These are phyloP conservation scores for Onygenales sp. DNA, from an alignment of 2,329 filamentous ascomycete genomes.

Conservation along the genomic window DNA sequence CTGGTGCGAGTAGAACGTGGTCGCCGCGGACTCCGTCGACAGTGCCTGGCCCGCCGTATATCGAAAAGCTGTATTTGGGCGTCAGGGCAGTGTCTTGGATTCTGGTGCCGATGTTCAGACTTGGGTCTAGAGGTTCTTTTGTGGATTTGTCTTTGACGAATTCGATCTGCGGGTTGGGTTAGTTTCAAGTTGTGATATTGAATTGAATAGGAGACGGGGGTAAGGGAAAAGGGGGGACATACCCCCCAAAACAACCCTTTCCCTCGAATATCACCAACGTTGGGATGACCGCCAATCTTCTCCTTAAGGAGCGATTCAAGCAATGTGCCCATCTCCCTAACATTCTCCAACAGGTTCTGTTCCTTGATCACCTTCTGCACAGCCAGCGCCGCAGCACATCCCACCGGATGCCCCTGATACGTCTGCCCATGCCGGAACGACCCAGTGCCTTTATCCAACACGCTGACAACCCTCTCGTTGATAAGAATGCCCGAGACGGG, in stretches of 20 bases:
- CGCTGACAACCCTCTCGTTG: constrained; percentile 39
- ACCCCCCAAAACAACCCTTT: constrained; percentile 51
- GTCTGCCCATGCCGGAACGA: constrained; percentile 51
- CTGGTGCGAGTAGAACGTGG: constrained; percentile 59
- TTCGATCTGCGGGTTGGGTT: constrained; percentile 35
- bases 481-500: constrained; percentile 48
- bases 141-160: constrained; percentile 47
- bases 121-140: constrained; percentile 45
- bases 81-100: constrained; percentile 43
- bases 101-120: constrained; percentile 35
- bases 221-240: constrained; percentile 19
- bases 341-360: constrained; percentile 51
- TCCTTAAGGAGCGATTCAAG: constrained; percentile 34
- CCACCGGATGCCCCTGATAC: constrained; percentile 51
- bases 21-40: constrained; percentile 54
- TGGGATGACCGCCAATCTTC: constrained; percentile 34
- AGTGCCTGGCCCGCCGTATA: constrained; percentile 57
- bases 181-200: not conserved
- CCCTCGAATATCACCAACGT: constrained; percentile 51
- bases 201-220: not conserved
- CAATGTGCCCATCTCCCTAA: constrained; percentile 42
- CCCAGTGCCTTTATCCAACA: constrained; percentile 37
- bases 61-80: constrained; percentile 39
- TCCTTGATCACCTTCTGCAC: constrained; percentile 50
- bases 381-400: constrained; percentile 50